These are phyloP conservation scores for Peronospora belbahrii DNA, from an alignment of 352 stramenopile genomes.

Conservation along the genomic window DNA sequence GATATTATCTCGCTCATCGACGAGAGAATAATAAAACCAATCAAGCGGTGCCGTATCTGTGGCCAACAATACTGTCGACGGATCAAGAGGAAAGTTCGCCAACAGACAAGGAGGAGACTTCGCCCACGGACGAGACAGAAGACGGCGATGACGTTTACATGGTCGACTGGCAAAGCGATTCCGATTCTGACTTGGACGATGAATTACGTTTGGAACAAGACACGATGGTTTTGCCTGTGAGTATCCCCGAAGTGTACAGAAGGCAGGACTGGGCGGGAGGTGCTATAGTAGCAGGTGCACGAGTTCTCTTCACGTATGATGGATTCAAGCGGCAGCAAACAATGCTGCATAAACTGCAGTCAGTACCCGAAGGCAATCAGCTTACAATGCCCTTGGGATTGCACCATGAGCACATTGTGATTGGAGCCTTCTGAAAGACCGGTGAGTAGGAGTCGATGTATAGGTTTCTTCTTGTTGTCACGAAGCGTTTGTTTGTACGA, in stretches of 20 bases:
- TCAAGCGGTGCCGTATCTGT: conserved; percentile 3
- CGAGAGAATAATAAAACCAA: conserved; percentile 2
- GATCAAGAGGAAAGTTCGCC: conserved; percentile 15
- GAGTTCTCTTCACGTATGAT: conserved; percentile 50
- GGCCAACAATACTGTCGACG: conserved; percentile 6
- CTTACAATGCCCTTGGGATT: not conserved
- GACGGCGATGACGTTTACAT: conserved; percentile 26
- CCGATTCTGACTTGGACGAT: conserved; percentile 21
- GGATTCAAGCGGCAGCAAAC: conserved; percentile 51
- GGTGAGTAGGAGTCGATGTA: not conserved
- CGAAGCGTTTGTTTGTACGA: conserved; percentile 6
- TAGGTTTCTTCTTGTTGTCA: conserved; percentile 5
- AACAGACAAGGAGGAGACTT: conserved; percentile 16
- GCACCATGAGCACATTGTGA: conserved; percentile 14
- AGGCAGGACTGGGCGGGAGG: conserved; percentile 45
- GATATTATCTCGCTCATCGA: conserved; percentile 13
- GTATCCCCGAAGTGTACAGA: conserved; percentile 42
- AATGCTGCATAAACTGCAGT: conserved; percentile 29
- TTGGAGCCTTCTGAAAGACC: conserved; percentile 3
- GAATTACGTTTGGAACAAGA: conserved; percentile 8
- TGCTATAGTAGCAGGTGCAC: conserved; percentile 35
- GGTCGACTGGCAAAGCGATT: conserved; percentile 17
- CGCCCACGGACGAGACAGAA: conserved; percentile 18
- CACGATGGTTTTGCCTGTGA: conserved; percentile 37
- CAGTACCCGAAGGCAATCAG: conserved; percentile 26